These are phyloP conservation scores for Quercus lobata DNA, from an alignment of 331 rosid genomes.

Conservation along the genomic window DNA sequence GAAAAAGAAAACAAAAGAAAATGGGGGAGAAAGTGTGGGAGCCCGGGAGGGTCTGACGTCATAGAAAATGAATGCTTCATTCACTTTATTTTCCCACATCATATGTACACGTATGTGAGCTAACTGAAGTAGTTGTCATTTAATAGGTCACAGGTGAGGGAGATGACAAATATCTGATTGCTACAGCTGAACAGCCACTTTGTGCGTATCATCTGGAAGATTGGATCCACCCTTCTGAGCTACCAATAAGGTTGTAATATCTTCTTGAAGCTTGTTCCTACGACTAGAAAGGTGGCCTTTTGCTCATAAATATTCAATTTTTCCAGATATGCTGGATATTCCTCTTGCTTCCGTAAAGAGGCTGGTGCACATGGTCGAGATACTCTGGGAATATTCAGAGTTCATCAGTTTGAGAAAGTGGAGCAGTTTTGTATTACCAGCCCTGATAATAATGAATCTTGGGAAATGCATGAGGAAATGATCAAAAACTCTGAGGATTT, in stretches of 20 bases:
- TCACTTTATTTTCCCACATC: neutral
- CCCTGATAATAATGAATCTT: constrained; percentile 77
- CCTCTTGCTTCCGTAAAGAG: constrained; percentile 95
- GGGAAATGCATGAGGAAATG: constrained; percentile 98
- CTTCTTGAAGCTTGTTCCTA: neutral
- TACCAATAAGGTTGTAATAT: constrained; percentile 69
- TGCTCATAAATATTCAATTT: constrained; percentile 11
- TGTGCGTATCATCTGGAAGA: constrained; percentile 86
- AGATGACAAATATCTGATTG: constrained; percentile 95
- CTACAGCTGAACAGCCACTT: constrained; percentile 95
- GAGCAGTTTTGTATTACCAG: constrained; percentile 86
- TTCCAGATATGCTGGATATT: constrained; percentile 87
- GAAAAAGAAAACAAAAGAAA: neutral
- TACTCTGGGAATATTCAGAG: constrained; percentile 91
- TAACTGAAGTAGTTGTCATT: constrained; percentile 2
- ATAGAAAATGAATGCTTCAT: neutral
- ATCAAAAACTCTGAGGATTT: constrained; percentile 83
- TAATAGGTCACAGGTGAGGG: constrained; percentile 95
- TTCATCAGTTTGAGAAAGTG: constrained; percentile 95
- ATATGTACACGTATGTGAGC: neutral
- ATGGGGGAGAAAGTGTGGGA: neutral
- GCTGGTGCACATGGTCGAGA: constrained; percentile 99
- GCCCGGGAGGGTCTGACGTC: neutral
- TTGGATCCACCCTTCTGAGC: constrained; percentile 91
- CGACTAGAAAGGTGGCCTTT: neutral